Percentiles rank a stretch among this genome's conserved stretches.
Conservation (phyloP, 129 eudicot genomes). For the Flaveria bidentis region DNA sequence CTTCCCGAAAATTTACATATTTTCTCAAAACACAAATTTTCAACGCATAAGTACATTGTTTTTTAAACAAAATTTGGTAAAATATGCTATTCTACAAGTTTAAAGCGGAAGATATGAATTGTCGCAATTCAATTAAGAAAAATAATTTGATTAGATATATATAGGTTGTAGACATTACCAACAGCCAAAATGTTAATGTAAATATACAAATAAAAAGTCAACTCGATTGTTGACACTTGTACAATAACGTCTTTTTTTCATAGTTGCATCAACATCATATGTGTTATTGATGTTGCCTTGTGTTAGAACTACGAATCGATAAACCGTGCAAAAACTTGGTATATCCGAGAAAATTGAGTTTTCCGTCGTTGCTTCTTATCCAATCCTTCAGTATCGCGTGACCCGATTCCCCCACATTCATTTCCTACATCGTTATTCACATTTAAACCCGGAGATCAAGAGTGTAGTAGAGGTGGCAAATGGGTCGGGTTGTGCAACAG, state of each 20-base stretch:
- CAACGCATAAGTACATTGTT: too few species aligned
- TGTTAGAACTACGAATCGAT: conserved; percentile 57
- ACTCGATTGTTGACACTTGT: background rate
- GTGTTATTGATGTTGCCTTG: conserved; percentile 49
- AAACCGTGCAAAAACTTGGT: conserved; percentile 97
- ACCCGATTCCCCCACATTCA: conserved; percentile 65
- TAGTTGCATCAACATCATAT: background rate
- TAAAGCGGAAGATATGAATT: too few species aligned
- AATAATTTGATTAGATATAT: too few species aligned
- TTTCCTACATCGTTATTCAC: conserved; percentile 50
- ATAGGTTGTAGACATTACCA: background rate
- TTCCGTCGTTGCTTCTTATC: conserved; percentile 71
- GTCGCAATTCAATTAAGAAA: background rate
- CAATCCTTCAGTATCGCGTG: conserved; percentile 74
- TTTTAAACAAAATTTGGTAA: too few species aligned
- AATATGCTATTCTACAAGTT: too few species aligned
- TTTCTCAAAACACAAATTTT: too few species aligned
- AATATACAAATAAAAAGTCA: conserved; percentile 21
- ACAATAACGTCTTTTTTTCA: background rate
- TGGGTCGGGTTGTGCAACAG: background rate
- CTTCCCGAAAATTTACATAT: too few species aligned
- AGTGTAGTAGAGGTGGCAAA: background rate
- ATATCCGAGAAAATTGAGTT: conserved; percentile 76
- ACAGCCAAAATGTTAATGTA: conserved; percentile 4
- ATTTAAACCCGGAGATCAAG: background rate